Base-by-base conservation (phyloP, 2,329 filamentous ascomycete genomes). In the Talaromyces rugulosus region DNA sequence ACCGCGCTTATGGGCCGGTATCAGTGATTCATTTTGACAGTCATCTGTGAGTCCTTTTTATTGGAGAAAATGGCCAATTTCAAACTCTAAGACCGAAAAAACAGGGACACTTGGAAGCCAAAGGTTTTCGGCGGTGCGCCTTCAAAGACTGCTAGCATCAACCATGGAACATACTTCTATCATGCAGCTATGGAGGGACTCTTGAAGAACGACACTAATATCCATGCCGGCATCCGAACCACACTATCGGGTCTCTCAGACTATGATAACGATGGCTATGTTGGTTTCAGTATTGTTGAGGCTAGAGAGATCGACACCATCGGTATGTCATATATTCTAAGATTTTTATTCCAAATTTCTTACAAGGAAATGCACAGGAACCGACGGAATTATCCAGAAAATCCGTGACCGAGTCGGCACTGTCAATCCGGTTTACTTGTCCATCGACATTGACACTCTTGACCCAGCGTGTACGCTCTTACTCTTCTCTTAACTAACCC, bases 131-230 rank as follows among this genome's bases (percentile, higher is more conserved):
- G 92, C 59, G 91, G 91, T 33, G 87, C 89, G 0, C 91, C 91
- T 0, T 89, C 86, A 31, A 84, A 92, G 64, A 85, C 87, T 44
- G 91, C 91, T 23, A 83, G 83, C 66, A 88, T 96, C 78, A 96
- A 95, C 78, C 90, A 95, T 77, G 91, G 91, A 50, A 95, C 91
- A 1, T 95, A 95, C 80, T 96, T 96, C 78, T 95, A 89, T 78
- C 90, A 94, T 72, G 91, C 91, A 0, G 78, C 88, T 0, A 85
- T 87, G 76, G 90, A 95, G 73, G 91, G 91, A 2, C 81, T 95
- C 16, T 81, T 96, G 23, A 83, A 83, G 65, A 96, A 95, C 71
- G 89, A 95, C 79, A 89, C 86, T 67, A 94, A 92, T 77, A 92
- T 96, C 75, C 91, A 96, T 73, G 91, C 90, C 16, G 91, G 91